A percentile compares a stretch with the other conserved stretches of the same genome.
phyloP scores from a whole-genome alignment of 176 grass and related monocot genomes.

The Cocos nucifera region DNA sequence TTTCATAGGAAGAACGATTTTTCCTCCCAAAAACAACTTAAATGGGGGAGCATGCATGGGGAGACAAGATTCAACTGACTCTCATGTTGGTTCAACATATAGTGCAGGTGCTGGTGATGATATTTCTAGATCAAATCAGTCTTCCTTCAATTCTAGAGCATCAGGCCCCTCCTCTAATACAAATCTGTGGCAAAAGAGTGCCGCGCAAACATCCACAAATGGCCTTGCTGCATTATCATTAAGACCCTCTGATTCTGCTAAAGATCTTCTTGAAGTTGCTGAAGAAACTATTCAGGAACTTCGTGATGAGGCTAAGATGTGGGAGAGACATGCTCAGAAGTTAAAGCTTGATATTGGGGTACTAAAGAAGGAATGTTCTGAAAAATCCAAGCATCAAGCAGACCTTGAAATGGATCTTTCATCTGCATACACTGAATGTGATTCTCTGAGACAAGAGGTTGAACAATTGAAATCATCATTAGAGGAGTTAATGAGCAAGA shows the following conservation, averaged over 20 bases:
- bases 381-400: conserved; percentile 59
- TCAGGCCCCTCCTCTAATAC: conserved; percentile 30
- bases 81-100: conserved; percentile 22
- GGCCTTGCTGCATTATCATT: conserved; percentile 32
- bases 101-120: conserved; percentile 31
- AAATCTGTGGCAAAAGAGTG: conserved; percentile 24
- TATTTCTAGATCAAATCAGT: conserved; percentile 40
- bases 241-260: conserved; percentile 43
- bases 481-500: conserved; percentile 23
- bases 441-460: conserved; percentile 51
- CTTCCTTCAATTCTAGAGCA: conserved; percentile 46
- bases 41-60: conserved; percentile 27
- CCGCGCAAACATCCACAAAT: conserved; percentile 34
- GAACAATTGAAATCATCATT: conserved; percentile 53
- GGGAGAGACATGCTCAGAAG: conserved; percentile 62
- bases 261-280: conserved; percentile 51
- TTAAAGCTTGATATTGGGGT: conserved; percentile 60
- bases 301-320: conserved; percentile 56
- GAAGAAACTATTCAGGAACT: conserved; percentile 71
- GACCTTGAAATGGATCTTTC: conserved; percentile 51
- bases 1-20: conserved; percentile 46
- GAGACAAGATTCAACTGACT: conserved; percentile 54
- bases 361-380: conserved; percentile 68
- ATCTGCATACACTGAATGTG: conserved; percentile 41
- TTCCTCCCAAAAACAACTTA: conserved; percentile 43